phyloP scores from a whole-genome alignment of 441 rosid genomes.

The Populus hybrid region DNA sequence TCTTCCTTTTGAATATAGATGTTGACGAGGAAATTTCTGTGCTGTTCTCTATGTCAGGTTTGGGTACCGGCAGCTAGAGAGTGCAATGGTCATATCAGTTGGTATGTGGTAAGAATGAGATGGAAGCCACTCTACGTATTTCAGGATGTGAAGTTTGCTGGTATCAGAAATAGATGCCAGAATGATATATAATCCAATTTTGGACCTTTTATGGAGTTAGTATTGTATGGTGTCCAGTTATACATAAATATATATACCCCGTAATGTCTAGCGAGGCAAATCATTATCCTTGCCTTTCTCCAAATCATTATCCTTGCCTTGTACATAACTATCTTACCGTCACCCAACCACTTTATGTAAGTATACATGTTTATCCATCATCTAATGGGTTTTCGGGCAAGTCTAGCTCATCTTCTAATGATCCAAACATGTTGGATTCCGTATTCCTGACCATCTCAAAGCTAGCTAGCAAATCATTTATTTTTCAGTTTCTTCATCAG shows the following conservation, averaged over 20 bases:
- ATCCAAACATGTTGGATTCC: conserved; percentile 10
- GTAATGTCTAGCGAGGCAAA: conserved; percentile 17
- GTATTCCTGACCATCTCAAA: background rate
- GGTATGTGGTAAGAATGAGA: conserved; percentile 12
- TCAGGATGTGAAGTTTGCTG: conserved; percentile 19
- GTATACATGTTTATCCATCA: conserved; percentile 13
- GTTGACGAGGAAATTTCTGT: background rate
- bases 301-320: conserved; percentile 3
- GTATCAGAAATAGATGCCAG: conserved; percentile 11
- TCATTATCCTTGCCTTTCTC: conserved; percentile 16
- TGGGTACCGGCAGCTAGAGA: conserved; percentile 13
- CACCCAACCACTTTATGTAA: conserved; percentile 23
- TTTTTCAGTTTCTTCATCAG: no score
- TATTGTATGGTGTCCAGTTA: conserved; percentile 29
- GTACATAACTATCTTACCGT: conserved; percentile 28
- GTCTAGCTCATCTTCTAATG: background rate
- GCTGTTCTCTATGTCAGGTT: conserved; percentile 17
- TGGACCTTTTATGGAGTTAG: conserved; percentile 33
- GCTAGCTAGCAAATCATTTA: background rate
- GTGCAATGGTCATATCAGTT: conserved; percentile 5
- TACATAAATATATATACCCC: conserved; percentile 19
- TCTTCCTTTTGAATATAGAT: background rate
- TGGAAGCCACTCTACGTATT: conserved; percentile 8
- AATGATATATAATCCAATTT: conserved; percentile 32
- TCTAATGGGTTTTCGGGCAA: conserved; percentile 13